Conservation (phyloP, 208 protist species). For the Kentomonas sorsogonicus region DNA sequence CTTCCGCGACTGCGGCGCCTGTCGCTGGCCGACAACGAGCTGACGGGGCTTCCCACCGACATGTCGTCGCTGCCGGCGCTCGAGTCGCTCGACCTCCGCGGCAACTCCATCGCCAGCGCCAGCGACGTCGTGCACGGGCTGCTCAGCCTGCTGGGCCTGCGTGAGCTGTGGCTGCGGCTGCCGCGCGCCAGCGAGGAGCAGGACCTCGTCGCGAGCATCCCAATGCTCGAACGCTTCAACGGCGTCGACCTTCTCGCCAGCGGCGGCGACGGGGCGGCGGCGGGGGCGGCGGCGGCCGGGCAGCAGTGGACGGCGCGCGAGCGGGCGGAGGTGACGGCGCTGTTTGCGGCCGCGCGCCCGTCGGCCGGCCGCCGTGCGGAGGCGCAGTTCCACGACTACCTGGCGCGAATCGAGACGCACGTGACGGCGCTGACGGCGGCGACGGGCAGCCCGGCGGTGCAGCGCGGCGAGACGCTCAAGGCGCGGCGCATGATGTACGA, state of each 20-base stretch:
- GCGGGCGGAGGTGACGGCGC: constrained; percentile 23
- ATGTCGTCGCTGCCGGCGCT: constrained; percentile 31
- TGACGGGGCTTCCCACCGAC: constrained; percentile 47
- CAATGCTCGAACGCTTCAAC: constrained; percentile 51
- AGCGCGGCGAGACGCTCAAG: constrained; percentile 76
- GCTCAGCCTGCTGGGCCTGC: constrained; percentile 34
- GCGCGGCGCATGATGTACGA: constrained; percentile 60
- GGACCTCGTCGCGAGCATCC: constrained; percentile 57
- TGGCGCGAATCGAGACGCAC: constrained; percentile 58
- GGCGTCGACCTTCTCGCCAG: constrained; percentile 31
- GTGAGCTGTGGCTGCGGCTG: constrained; percentile 46
- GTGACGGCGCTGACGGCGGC: constrained; percentile 47
- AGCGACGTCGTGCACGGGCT: constrained; percentile 47
- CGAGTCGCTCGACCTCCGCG: constrained; percentile 38
- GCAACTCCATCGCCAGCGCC: constrained; percentile 45
- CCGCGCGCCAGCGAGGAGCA: constrained; percentile 60
- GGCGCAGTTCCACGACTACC: constrained; percentile 61
- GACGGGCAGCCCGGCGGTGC: constrained; percentile 36
- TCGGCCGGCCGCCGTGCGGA: constrained; percentile 19
- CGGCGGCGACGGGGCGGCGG: constrained; percentile 1
- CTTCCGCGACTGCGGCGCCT: constrained; percentile 37
- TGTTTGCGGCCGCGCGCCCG: constrained; percentile 35
- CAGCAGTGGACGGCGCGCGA: constrained; percentile 17
- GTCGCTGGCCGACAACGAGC: constrained; percentile 42
- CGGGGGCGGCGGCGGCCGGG: neutral